These are phyloP conservation scores for Fusarium sp. DNA, from an alignment of 2,329 filamentous ascomycete species.

Conservation along the genomic window DNA sequence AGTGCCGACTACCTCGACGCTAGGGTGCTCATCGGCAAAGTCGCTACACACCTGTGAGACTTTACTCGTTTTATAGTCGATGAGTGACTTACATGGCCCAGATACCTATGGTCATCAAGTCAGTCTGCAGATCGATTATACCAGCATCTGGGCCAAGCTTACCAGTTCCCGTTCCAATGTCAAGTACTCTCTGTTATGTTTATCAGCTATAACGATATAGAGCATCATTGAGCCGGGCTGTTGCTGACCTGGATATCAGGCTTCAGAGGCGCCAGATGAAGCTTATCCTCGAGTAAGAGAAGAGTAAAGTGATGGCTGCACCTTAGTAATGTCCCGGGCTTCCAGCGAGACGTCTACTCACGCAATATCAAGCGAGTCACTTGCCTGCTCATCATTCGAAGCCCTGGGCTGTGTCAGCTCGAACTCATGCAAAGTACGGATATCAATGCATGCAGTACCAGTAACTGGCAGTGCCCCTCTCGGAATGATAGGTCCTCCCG, in stretches of 20 bases:
- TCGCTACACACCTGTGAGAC: background rate
- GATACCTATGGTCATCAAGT: background rate
- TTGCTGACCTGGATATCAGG: slow-evolving; percentile 2
- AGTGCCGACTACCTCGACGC: slow-evolving; percentile 17
- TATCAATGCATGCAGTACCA: background rate
- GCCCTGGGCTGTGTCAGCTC: background rate
- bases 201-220: background rate
- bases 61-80: accelerated
- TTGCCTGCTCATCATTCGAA: slow-evolving; percentile 10
- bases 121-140: background rate
- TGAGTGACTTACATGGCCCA: slow-evolving; percentile 23
- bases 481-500: slow-evolving; percentile 15
- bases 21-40: slow-evolving; percentile 22
- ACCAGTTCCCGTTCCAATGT: slow-evolving; percentile 19
- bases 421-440: accelerated
- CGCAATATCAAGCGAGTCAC: slow-evolving; percentile 15
- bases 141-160: accelerated
- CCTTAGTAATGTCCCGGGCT: background rate
- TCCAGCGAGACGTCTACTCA: background rate
- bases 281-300: background rate
- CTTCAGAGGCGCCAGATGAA: background rate
- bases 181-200: background rate
- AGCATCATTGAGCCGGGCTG: no score
- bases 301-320: slow-evolving; percentile 13
- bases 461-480: slow-evolving; percentile 6